Conservation (phyloP, 108 stramenopile genomes). For the Schizochytrium sp. region DNA sequence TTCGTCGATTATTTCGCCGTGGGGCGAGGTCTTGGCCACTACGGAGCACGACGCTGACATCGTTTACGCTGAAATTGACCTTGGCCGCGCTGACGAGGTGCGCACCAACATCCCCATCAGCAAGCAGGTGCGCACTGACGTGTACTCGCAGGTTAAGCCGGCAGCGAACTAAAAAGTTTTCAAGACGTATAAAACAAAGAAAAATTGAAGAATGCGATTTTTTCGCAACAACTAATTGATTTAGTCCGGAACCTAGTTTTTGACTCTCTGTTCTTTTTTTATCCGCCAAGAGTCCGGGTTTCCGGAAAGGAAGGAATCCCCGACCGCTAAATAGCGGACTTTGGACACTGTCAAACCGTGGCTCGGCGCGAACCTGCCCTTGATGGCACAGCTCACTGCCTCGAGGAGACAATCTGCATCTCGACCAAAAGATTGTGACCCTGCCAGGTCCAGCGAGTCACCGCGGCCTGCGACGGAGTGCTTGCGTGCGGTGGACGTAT, state of each 20-base stretch:
- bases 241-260: too few species aligned
- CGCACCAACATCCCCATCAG: conserved; percentile 49
- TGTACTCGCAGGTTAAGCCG: conserved; percentile 33
- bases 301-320: too few species aligned
- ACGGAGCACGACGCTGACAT: conserved; percentile 66
- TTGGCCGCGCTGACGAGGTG: conserved; percentile 64
- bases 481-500: neutral
- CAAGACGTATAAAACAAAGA: neutral
- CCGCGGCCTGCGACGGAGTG: neutral
- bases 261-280: too few species aligned
- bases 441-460: neutral
- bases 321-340: too few species aligned
- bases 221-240: too few species aligned
- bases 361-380: too few species aligned
- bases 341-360: too few species aligned
- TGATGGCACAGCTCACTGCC: too few species aligned
- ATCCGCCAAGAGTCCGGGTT: too few species aligned
- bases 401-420: neutral
- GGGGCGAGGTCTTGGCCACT: conserved; percentile 88
- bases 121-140: conserved; percentile 43
- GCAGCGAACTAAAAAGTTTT: neutral
- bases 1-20: conserved; percentile 83
- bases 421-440: neutral
- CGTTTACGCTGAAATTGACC: conserved; percentile 83
- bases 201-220: too few species aligned